Evolutionary conservation across 2,329 filamentous ascomycete genomes (phyloP).

Genomic region (Cadophora malorum): DNA sequence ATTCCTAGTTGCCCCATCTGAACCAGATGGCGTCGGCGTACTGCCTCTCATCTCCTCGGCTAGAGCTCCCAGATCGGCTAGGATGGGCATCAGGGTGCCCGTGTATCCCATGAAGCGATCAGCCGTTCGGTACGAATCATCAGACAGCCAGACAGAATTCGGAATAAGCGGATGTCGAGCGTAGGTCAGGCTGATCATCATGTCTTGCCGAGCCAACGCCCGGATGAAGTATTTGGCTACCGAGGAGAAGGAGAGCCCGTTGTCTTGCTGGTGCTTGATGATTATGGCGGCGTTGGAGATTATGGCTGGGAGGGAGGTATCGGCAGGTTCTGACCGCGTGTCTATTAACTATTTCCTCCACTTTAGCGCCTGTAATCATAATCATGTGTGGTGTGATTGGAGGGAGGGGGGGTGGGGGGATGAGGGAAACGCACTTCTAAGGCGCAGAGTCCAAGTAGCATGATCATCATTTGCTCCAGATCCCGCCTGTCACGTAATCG

Average conservation of each 20-base stretch:
- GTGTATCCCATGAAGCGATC: conserved; percentile 47
- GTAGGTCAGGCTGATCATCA: conserved; percentile 42
- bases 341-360: conserved; percentile 27
- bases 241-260: conserved; percentile 38
- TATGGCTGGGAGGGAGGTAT: conserved; percentile 39
- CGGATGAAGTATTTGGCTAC: conserved; percentile 45
- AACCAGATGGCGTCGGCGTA: background rate
- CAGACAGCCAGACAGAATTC: conserved; percentile 42
- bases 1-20: background rate
- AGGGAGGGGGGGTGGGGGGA: background rate
- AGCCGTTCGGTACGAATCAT: conserved; percentile 32
- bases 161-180: conserved; percentile 39
- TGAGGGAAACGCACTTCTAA: conserved; percentile 40
- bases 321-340: conserved; percentile 18
- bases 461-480: conserved; percentile 42
- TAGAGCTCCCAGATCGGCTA: conserved; percentile 42
- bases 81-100: conserved; percentile 43
- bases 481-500: conserved; percentile 38
- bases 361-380: conserved; percentile 3
- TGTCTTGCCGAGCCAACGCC: conserved; percentile 45
- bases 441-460: conserved; percentile 43
- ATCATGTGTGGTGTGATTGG: conserved; percentile 7
- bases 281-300: conserved; percentile 40
- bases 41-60: conserved; percentile 41
- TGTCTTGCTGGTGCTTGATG: conserved; percentile 39